Base-by-base conservation (phyloP, 1,139 yeast species). In the Pichia sp. region DNA sequence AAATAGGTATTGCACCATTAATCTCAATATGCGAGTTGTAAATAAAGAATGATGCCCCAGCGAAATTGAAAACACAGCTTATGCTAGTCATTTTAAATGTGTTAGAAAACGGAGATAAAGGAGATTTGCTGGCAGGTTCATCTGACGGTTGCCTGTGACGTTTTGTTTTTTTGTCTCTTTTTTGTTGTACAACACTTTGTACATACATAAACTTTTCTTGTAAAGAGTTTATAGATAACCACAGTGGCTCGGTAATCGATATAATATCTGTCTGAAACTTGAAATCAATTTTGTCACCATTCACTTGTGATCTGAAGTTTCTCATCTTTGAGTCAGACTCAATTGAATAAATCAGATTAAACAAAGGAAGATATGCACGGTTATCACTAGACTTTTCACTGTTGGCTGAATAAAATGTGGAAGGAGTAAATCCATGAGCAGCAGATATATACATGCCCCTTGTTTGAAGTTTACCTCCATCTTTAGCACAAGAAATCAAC, bases 211-310 rank as follows among this genome's bases (percentile, higher is more conserved):
- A 54, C 32, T 54, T 58, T 4, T 63, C 66, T 54, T 67, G 70
- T 2, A 67, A 60, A 11, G 47, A 16, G 11, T 54, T 50, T 6
- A 65, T 52, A 0, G 70, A 66, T 2, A 45, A 38, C 54, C 61
- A 52, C 5, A 67, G 45, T 2, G 62, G 58, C 16, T 65, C 68
- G 3, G 64, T 58, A 11, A 65, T 57, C 5, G 60, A 50, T 11
- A 67, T 61, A 4, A 63, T 43, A 32, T 61, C 57, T 1, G 69
- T 65, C 50, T 84, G 70, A 54, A 84, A 76, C 58, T 80, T 79
- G 2, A 85, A 85, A 67, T 86, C 92, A 19, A 87, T 68, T 55
- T 78, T 81, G 61, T 85, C 92, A 23, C 95, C 95, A 49, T 76
- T 75, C 26, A 86, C 75, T 16, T 75, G 60, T 61, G 77, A 63